Conservation (phyloP, 2,329 filamentous ascomycete genomes). For the Lasiodiplodia sp. region DNA sequence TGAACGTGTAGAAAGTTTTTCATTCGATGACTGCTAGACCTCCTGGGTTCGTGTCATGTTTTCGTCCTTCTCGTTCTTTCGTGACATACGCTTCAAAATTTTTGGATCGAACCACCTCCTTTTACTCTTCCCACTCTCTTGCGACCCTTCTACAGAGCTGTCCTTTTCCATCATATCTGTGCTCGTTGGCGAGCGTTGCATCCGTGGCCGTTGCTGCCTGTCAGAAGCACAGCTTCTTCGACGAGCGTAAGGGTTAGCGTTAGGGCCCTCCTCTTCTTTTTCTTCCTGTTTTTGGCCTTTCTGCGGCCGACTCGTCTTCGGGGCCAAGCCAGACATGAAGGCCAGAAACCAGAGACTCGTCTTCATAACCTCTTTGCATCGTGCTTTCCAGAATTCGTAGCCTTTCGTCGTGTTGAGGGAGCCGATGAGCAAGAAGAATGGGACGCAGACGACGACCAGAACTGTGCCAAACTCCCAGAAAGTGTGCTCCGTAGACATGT, state of each 20-base stretch:
- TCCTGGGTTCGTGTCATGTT: conserved; percentile 7
- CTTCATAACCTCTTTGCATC: conserved; percentile 31
- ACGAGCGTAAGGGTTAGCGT: neutral
- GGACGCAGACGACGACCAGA: conserved; percentile 51
- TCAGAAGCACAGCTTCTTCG: conserved; percentile 2
- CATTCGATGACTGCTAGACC: conserved; percentile 15
- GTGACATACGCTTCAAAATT: conserved; percentile 15
- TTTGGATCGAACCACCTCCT: conserved; percentile 2
- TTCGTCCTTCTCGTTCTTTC: conserved; percentile 5
- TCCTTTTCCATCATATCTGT: conserved; percentile 9
- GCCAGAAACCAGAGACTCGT: conserved; percentile 21
- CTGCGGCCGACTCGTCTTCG: conserved; percentile 4
- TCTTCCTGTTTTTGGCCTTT: neutral
- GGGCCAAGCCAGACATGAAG: conserved; percentile 18
- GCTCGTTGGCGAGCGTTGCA: conserved; percentile 6
- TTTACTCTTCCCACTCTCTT: neutral
- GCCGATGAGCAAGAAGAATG: conserved; percentile 56
- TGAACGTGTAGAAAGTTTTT: neutral
- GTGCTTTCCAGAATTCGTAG: conserved; percentile 45
- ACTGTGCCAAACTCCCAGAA: conserved; percentile 53
- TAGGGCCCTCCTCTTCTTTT: neutral
- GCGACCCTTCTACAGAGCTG: neutral
- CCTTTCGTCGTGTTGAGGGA: conserved; percentile 52
- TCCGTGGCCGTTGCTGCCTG: neutral
- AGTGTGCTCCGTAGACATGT: conserved; percentile 48